A percentile compares a stretch with the other conserved stretches of the same genome.
Conservation (phyloP, 257 asterid genomes). For the Cynanchum wilfordii region DNA sequence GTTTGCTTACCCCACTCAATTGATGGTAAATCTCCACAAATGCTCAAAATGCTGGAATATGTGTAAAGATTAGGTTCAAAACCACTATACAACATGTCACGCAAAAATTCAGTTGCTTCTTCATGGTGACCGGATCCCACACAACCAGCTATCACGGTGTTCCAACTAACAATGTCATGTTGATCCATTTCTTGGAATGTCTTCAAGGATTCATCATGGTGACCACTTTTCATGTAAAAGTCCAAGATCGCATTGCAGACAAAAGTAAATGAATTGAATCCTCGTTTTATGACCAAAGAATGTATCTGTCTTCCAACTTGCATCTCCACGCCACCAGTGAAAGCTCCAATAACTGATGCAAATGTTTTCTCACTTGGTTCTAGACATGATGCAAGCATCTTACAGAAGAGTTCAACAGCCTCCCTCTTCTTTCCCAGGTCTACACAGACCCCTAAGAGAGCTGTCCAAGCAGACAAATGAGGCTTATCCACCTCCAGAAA, state of each 20-base stretch:
- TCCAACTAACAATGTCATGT: slow-evolving; percentile 66
- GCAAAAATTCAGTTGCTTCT: slow-evolving; percentile 37
- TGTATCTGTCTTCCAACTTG: slow-evolving; percentile 57
- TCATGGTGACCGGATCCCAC: slow-evolving; percentile 28
- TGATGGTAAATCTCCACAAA: slow-evolving; percentile 72
- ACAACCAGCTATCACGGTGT: slow-evolving; percentile 57
- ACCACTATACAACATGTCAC: slow-evolving; percentile 41
- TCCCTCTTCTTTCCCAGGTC: slow-evolving; percentile 40
- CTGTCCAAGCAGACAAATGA: slow-evolving; percentile 70
- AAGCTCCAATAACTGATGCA: slow-evolving; percentile 68
- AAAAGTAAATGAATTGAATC: slow-evolving; percentile 46
- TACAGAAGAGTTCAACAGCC: slow-evolving; percentile 46
- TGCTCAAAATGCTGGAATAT: slow-evolving; percentile 57
- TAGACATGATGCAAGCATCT: slow-evolving; percentile 41
- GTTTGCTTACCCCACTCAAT: slow-evolving; percentile 76
- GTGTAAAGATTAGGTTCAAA: slow-evolving; percentile 54
- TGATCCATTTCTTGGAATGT: slow-evolving; percentile 40
- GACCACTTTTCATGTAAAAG: slow-evolving; percentile 46
- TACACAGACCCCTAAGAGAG: slow-evolving; percentile 67
- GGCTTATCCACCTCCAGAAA: slow-evolving; percentile 46
- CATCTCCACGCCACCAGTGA: slow-evolving; percentile 37
- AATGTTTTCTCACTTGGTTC: slow-evolving; percentile 60
- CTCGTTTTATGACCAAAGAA: slow-evolving; percentile 44
- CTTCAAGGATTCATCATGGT: slow-evolving; percentile 41
- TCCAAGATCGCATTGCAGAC: slow-evolving; percentile 55